Conservation (phyloP, 306 rosid species). For the Cicer yamashitae region DNA sequence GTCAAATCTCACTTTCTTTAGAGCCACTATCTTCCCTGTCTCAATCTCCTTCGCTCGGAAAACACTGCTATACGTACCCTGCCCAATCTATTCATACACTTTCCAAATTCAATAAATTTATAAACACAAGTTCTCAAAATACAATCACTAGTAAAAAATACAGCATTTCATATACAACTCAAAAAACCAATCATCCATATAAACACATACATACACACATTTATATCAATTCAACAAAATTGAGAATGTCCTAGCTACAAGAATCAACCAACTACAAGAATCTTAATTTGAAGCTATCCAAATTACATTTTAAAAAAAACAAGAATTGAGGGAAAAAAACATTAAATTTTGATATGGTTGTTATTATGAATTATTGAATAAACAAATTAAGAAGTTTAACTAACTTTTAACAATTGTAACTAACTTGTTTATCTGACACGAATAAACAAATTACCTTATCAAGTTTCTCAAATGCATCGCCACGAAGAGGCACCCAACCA, state of each 20-base stretch:
- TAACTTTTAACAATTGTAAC: no score
- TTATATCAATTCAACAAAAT: background rate
- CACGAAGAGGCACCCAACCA: constrained; percentile 91
- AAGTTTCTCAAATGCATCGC: constrained; percentile 89
- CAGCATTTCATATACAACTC: no score
- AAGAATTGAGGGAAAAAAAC: no score
- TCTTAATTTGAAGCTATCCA: no score
- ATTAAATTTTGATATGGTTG: no score
- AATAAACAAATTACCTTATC: constrained; percentile 62
- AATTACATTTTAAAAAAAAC: no score
- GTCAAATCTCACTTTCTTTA: constrained; percentile 98
- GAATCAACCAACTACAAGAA: no score
- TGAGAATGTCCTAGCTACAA: background rate
- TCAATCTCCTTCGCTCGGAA: constrained; percentile 88
- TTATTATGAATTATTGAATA: no score
- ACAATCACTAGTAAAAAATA: no score
- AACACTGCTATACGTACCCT: constrained; percentile 96
- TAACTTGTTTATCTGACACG: no score
- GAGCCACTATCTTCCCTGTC: constrained; percentile 87
- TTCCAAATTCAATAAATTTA: background rate
- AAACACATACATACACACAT: background rate
- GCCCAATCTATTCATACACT: constrained; percentile 76
- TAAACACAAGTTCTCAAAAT: background rate
- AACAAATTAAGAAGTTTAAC: no score
- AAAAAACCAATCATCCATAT: background rate